Percentiles rank a stretch among this genome's conserved stretches.
Conservation (phyloP, 2,329 filamentous ascomycete genomes). For the Byssochlamys sp. region DNA sequence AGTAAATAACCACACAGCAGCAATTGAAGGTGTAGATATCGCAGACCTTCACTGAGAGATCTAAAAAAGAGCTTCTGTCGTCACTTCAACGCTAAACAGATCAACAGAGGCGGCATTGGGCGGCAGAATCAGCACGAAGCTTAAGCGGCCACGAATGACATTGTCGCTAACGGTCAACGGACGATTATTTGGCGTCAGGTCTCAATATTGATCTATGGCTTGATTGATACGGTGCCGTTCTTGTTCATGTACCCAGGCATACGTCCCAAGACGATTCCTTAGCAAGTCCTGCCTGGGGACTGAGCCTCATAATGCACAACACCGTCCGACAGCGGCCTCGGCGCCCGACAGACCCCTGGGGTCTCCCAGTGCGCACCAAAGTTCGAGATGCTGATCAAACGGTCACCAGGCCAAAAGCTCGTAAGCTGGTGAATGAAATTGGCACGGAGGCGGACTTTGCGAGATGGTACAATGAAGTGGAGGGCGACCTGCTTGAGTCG, state of each 20-base stretch:
- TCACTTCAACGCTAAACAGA: neutral
- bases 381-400: slow-evolving; percentile 2
- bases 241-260: neutral
- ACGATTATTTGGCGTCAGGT: neutral
- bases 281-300: neutral
- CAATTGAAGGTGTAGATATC: neutral
- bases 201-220: neutral
- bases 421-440: slow-evolving; percentile 30
- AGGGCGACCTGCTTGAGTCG: slow-evolving; percentile 63
- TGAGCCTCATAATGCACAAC: slow-evolving; percentile 16
- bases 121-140: slow-evolving; percentile 26
- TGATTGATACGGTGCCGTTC: neutral
- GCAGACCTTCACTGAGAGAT: neutral
- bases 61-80: slow-evolving; percentile 1
- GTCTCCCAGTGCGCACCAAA: slow-evolving; percentile 14
- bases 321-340: slow-evolving; percentile 24
- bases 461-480: slow-evolving; percentile 49
- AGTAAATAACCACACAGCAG: neutral
- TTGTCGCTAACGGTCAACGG: neutral
- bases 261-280: slow-evolving; percentile 1
- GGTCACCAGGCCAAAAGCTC: slow-evolving; percentile 7
- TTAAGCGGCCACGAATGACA: slow-evolving; percentile 11
- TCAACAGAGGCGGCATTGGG: slow-evolving; percentile 15
- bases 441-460: slow-evolving; percentile 52
- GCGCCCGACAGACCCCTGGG: slow-evolving; percentile 29